Evolutionary conservation across 208 protist species (phyloP).

Genomic region (Trypanosoma brucei): DNA sequence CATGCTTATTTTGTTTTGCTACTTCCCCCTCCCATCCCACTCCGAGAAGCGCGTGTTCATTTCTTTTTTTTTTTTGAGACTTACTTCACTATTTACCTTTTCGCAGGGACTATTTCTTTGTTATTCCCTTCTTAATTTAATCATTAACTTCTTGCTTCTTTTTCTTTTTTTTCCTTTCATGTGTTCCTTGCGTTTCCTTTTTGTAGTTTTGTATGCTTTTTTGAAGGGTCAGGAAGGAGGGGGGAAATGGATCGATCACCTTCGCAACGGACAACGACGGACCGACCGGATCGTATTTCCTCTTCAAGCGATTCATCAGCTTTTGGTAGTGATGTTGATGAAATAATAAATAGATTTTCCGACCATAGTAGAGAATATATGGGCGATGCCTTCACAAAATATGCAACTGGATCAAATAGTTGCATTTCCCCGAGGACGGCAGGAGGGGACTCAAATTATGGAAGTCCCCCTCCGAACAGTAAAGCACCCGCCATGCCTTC

Average conservation of each 20-base stretch:
- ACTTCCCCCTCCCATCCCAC: no score
- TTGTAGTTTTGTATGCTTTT: background rate
- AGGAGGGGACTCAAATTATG: background rate
- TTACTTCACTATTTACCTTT: no score
- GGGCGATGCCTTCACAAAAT: background rate
- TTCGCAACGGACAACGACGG: background rate
- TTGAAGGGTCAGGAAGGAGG: background rate
- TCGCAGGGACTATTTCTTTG: background rate
- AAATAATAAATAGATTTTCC: background rate
- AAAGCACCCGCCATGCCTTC: no score
- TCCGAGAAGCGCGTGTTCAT: no score
- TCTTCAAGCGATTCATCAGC: background rate
- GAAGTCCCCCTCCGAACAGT: background rate
- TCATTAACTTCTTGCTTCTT: background rate
- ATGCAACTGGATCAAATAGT: background rate
- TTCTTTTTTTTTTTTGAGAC: no score
- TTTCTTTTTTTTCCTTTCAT: conserved; percentile 13
- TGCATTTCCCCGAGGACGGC: background rate
- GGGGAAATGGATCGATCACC: conserved; percentile 9
- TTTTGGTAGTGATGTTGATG: background rate
- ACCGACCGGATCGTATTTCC: background rate
- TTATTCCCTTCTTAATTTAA: background rate
- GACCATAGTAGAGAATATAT: background rate
- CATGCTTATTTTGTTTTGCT: no score
- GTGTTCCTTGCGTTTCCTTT: conserved; percentile 10